Percentiles rank a stretch among this genome's conserved stretches.
Evolutionary conservation across 768 basidiomycete species (phyloP).

Genomic region (Leucocoprinus sp.): DNA sequence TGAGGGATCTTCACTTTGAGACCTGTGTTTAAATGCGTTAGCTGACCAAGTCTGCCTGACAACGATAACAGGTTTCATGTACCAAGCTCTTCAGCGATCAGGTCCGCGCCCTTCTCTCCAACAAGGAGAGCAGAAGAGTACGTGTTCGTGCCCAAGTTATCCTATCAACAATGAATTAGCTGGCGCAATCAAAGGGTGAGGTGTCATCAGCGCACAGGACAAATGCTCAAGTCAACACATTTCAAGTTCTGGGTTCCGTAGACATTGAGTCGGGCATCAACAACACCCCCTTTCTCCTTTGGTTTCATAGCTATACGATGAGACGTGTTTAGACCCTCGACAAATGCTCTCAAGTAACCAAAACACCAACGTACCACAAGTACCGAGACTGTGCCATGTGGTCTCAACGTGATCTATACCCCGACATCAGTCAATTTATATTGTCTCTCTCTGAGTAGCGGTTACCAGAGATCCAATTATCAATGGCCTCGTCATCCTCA

Average conservation of each 20-base stretch:
- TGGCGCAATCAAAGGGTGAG: neutral
- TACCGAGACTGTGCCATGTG: conserved; percentile 68
- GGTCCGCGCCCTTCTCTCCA: conserved; percentile 59
- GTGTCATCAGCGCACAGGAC: conserved; percentile 40
- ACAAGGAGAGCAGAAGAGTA: conserved; percentile 64
- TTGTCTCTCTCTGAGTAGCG: neutral
- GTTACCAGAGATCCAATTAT: conserved; percentile 53
- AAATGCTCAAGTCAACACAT: conserved; percentile 61
- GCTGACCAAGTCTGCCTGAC: neutral
- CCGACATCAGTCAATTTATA: conserved; percentile 23
- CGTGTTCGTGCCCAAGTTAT: conserved; percentile 66
- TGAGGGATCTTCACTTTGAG: conserved; percentile 56
- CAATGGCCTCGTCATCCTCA: conserved; percentile 67
- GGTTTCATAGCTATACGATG: conserved; percentile 52
- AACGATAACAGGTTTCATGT: conserved; percentile 11
- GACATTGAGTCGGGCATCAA: conserved; percentile 56
- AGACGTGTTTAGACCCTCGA: neutral
- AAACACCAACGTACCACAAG: conserved; percentile 30
- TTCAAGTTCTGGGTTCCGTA: conserved; percentile 63
- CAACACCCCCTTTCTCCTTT: conserved; percentile 55
- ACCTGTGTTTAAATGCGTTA: conserved; percentile 25
- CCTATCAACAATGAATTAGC: conserved; percentile 25
- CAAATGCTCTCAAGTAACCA: too few species aligned
- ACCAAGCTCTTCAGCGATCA: conserved; percentile 61
- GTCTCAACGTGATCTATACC: conserved; percentile 63